Evolutionary conservation across 352 stramenopile species (phyloP).

Genomic region (Phytophthora megakarya): DNA sequence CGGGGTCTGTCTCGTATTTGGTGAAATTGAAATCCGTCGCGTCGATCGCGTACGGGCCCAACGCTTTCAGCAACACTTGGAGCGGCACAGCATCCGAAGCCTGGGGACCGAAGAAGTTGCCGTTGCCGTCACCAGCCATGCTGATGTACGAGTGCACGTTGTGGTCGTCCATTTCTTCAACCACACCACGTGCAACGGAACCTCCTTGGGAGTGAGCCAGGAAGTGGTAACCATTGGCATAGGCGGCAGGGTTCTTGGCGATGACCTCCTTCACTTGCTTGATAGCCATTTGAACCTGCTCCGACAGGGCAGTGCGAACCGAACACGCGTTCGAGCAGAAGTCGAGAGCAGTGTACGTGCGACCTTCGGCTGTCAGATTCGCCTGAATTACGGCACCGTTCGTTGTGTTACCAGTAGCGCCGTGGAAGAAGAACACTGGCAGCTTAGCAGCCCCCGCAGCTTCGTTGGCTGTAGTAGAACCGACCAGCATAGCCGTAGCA

Average conservation of each 20-base stretch:
- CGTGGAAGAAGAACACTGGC: constrained; percentile 60
- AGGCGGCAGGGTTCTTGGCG: constrained; percentile 29
- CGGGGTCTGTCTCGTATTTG: constrained; percentile 32
- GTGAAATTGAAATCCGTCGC: constrained; percentile 41
- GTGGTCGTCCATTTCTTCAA: constrained; percentile 67
- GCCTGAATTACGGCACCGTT: constrained; percentile 37
- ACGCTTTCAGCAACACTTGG: constrained; percentile 38
- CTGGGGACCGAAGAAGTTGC: constrained; percentile 60
- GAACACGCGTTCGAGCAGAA: constrained; percentile 56
- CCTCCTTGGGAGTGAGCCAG: constrained; percentile 58
- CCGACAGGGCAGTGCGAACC: constrained; percentile 30
- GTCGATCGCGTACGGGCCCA: constrained; percentile 42
- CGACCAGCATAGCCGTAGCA: constrained; percentile 14
- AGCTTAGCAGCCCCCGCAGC: constrained; percentile 12
- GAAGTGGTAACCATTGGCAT: constrained; percentile 57
- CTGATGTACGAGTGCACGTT: constrained; percentile 53
- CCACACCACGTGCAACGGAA: constrained; percentile 44
- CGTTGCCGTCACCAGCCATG: constrained; percentile 49
- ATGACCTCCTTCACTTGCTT: constrained; percentile 42
- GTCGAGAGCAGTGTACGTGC: constrained; percentile 44
- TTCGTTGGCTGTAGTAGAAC: constrained; percentile 11
- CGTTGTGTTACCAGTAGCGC: constrained; percentile 37
- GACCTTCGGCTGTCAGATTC: constrained; percentile 43
- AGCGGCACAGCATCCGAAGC: constrained; percentile 36
- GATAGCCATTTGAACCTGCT: constrained; percentile 54